Percentiles rank a stretch among this genome's conserved stretches.
Evolutionary conservation across 331 rosid species (phyloP).

Genomic region (Ulmus americana): DNA sequence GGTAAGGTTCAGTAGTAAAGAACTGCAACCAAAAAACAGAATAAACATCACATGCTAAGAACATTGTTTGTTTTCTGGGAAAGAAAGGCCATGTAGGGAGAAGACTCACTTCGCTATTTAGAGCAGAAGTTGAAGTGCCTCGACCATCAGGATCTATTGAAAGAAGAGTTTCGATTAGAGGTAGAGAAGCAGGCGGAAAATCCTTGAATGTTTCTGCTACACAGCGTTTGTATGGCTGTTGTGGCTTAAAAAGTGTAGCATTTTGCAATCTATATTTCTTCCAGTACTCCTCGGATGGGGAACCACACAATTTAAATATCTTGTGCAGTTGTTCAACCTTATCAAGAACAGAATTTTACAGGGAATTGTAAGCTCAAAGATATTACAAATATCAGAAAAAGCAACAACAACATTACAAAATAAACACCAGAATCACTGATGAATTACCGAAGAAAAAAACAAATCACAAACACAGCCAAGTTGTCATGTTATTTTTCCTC

Average conservation of each 20-base stretch:
- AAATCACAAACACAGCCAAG: too few relatives aligned
- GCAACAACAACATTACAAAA: background rate
- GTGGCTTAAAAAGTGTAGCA: conserved; percentile 95
- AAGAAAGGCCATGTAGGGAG: background rate
- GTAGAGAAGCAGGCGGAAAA: conserved; percentile 64
- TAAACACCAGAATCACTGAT: background rate
- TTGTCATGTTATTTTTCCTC: background rate
- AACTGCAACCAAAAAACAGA: conserved; percentile 49
- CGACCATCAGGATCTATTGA: conserved; percentile 72
- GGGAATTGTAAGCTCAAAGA: conserved; percentile 30
- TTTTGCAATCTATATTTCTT: conserved; percentile 84
- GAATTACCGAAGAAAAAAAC: too few relatives aligned
- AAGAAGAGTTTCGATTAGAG: conserved; percentile 70
- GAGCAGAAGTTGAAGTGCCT: conserved; percentile 59
- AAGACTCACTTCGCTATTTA: conserved; percentile 71
- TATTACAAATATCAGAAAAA: conserved; percentile 12
- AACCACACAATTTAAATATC: conserved; percentile 95
- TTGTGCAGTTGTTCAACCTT: conserved; percentile 98
- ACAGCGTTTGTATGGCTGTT: conserved; percentile 81
- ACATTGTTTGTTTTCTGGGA: background rate
- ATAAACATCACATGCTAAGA: conserved; percentile 12
- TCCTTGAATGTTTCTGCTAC: conserved; percentile 76
- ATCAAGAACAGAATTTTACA: conserved; percentile 24
- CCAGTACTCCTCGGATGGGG: conserved; percentile 96
- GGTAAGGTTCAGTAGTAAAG: conserved; percentile 68